A percentile compares a stretch with the other conserved stretches of the same genome.
Conservation (phyloP, 2,329 filamentous ascomycete genomes). For the Trichocomaceae sp. region DNA sequence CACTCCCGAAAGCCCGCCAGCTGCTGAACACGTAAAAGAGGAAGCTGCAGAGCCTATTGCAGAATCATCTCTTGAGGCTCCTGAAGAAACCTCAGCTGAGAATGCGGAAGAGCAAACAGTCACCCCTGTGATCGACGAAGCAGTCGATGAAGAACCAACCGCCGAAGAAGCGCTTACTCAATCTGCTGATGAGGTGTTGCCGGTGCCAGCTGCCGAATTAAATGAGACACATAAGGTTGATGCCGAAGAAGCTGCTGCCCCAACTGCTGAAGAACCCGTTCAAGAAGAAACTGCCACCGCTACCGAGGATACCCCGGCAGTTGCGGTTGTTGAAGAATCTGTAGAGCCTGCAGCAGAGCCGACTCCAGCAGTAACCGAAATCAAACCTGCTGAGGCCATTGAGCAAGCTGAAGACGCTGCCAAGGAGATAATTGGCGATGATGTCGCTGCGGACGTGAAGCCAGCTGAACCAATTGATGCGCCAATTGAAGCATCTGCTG, state of each 20-base stretch:
- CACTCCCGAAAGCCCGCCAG: background rate
- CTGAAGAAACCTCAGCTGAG: background rate
- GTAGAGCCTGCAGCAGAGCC: background rate
- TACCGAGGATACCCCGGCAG: background rate
- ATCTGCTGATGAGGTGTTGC: background rate
- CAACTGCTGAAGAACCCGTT: background rate
- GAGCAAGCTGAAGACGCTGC: background rate
- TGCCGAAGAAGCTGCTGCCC: background rate
- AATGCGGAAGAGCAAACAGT: background rate
- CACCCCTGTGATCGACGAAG: background rate
- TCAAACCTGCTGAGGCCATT: conserved; percentile 7
- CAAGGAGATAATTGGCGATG: conserved; percentile 8
- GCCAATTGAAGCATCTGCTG: background rate
- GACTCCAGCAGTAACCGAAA: background rate
- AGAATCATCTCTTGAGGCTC: background rate
- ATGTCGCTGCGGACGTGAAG: conserved; percentile 2
- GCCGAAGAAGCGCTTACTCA: background rate
- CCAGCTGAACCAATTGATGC: background rate
- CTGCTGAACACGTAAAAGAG: background rate
- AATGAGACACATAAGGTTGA: background rate
- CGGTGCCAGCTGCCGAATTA: background rate
- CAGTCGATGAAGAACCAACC: background rate
- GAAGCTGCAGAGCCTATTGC: background rate
- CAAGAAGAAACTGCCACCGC: background rate
- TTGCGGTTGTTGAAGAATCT: background rate